Conservation (phyloP, 371 early-diverging fungal genomes). For the Coemansia sp. region DNA sequence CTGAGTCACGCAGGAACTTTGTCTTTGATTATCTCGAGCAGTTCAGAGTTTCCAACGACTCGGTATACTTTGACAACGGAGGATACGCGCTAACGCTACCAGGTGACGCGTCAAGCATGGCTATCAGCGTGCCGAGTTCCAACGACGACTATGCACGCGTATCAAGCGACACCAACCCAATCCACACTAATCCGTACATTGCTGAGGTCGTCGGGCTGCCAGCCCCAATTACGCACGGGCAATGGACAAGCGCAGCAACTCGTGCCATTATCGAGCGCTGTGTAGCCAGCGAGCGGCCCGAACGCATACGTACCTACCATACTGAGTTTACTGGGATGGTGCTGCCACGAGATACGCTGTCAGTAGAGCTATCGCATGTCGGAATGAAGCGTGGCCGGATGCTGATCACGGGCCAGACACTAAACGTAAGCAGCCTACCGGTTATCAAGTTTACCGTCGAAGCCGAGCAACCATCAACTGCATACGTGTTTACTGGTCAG, state of each 20-base stretch:
- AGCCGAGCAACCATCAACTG: conserved; percentile 86
- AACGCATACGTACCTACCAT: conserved; percentile 81
- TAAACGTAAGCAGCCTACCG: conserved; percentile 74
- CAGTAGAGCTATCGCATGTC: conserved; percentile 84
- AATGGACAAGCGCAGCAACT: conserved; percentile 94
- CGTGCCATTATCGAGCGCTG: conserved; percentile 90
- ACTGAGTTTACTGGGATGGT: conserved; percentile 92
- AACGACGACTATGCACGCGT: conserved; percentile 74
- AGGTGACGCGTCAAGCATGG: too few species aligned
- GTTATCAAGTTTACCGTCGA: conserved; percentile 86
- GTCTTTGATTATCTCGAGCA: background rate
- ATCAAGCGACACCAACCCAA: conserved; percentile 80
- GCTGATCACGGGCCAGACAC: conserved; percentile 84
- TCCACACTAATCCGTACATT: conserved; percentile 94
- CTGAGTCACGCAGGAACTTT: conserved; percentile 64
- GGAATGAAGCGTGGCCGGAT: conserved; percentile 95
- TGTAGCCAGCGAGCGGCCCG: conserved; percentile 88
- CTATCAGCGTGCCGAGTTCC: conserved; percentile 62
- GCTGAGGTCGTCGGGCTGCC: conserved; percentile 87
- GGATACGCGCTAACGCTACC: conserved; percentile 75
- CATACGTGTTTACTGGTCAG: conserved; percentile 96
- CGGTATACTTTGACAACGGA: conserved; percentile 61
- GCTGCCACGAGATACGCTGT: conserved; percentile 81
- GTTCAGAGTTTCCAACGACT: background rate
- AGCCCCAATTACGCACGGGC: conserved; percentile 95